Evolutionary conservation across 2,329 filamentous ascomycete genomes (phyloP).

Genomic region (Geosmithia putterillii): DNA sequence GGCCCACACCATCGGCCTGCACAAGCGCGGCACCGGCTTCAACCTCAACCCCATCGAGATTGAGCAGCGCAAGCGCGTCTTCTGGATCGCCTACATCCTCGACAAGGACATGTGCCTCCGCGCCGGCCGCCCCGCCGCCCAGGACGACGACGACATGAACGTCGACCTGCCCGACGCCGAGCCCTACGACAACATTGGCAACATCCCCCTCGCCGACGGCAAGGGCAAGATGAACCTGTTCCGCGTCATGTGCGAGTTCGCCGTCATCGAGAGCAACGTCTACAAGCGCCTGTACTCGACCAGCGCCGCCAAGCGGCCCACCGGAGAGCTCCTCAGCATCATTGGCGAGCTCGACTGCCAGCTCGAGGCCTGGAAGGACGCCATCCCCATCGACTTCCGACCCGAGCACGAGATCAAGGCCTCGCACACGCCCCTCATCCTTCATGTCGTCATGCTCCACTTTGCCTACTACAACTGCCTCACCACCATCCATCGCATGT

Average conservation of each 20-base stretch:
- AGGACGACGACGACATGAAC: slow-evolving; percentile 71
- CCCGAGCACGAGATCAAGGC: slow-evolving; percentile 94
- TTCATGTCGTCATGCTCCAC: slow-evolving; percentile 89
- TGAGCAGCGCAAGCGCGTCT: slow-evolving; percentile 65
- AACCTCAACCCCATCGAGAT: slow-evolving; percentile 89
- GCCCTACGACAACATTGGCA: slow-evolving; percentile 84
- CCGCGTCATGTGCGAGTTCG: slow-evolving; percentile 81
- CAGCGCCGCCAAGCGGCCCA: slow-evolving; percentile 80
- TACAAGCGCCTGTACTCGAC: slow-evolving; percentile 91
- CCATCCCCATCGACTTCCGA: slow-evolving; percentile 89
- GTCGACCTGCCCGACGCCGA: slow-evolving; percentile 88
- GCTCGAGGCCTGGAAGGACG: slow-evolving; percentile 92
- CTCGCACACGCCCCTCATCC: slow-evolving; percentile 80
- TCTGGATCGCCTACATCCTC: slow-evolving; percentile 55
- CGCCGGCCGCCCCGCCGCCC: slow-evolving; percentile 45
- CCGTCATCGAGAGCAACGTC: slow-evolving; percentile 83
- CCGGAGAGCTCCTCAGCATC: slow-evolving; percentile 85
- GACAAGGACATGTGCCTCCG: slow-evolving; percentile 52
- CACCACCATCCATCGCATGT: slow-evolving; percentile 97
- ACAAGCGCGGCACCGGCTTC: slow-evolving; percentile 87
- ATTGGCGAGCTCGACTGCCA: slow-evolving; percentile 89
- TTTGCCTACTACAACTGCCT: slow-evolving; percentile 97
- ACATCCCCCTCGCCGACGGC: slow-evolving; percentile 79
- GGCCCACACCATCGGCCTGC: slow-evolving; percentile 87
- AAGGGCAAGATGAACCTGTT: slow-evolving; percentile 94